phyloP scores from a whole-genome alignment of 2,329 filamentous ascomycete species.

The Nothomitra cinnamomea region DNA sequence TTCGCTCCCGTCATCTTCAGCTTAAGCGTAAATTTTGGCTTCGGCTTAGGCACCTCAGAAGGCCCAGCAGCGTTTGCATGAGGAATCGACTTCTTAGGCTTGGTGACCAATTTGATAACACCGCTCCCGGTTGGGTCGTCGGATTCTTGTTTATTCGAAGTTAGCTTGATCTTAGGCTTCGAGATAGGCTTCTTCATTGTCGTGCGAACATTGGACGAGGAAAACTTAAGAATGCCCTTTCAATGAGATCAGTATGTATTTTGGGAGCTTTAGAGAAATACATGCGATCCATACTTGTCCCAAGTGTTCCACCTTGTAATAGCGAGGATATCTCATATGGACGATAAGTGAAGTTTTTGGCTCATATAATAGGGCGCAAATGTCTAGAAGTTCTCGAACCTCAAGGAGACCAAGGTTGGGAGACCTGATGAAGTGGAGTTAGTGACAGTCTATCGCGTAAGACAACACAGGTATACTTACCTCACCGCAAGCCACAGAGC shows the following conservation, averaged over 20 bases:
- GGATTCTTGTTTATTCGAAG: not conserved
- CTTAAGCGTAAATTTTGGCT: not conserved
- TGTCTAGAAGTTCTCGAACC: slow-evolving; percentile 37
- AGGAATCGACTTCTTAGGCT: slow-evolving; percentile 21
- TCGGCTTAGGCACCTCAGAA: not conserved
- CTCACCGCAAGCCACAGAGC: slow-evolving; percentile 39
- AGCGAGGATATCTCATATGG: slow-evolving; percentile 36
- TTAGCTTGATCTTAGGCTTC: not conserved
- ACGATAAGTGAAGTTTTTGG: slow-evolving; percentile 31
- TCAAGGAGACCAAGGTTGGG: slow-evolving; percentile 33
- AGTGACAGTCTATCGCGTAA: not conserved
- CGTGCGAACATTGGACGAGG: slow-evolving; percentile 22
- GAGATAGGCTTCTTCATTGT: slow-evolving; percentile 12
- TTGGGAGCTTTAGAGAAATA: not conserved
- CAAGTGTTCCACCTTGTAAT: slow-evolving; percentile 35
- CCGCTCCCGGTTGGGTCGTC: not conserved
- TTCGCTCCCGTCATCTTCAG: not conserved
- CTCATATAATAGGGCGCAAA: slow-evolving; percentile 39
- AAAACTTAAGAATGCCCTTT: slow-evolving; percentile 27
- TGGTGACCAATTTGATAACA: slow-evolving; percentile 22
- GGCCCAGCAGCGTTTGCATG: slow-evolving; percentile 10
- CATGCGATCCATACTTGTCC: slow-evolving; percentile 26
- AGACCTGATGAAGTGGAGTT: slow-evolving; percentile 18
- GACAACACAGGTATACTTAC: slow-evolving; percentile 6
- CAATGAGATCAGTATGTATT: too few relatives aligned